Evolutionary conservation across 495 filamentous ascomycete species (phyloP).

Genomic region (Terfezia boudieri): DNA sequence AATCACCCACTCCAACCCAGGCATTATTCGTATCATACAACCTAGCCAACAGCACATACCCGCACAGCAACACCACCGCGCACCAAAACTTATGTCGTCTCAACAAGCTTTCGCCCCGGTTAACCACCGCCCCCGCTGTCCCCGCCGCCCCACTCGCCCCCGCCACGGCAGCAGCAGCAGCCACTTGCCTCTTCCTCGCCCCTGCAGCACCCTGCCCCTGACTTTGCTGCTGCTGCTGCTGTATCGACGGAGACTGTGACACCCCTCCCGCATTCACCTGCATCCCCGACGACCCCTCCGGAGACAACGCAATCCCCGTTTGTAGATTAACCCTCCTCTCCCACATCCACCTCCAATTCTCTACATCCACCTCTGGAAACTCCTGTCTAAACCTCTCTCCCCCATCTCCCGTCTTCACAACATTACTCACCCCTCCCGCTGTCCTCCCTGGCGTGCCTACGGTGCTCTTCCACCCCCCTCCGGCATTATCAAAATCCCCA

Average conservation of each 20-base stretch:
- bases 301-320: conserved; percentile 38
- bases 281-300: neutral
- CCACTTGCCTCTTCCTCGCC: neutral
- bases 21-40: conserved; percentile 36
- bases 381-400: conserved; percentile 71
- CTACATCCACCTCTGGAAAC: conserved; percentile 74
- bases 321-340: conserved; percentile 57
- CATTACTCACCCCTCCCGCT: conserved; percentile 7
- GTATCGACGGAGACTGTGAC: too few species aligned
- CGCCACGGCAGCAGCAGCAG: conserved; percentile 40
- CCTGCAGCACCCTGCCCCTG: too few species aligned
- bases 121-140: conserved; percentile 59
- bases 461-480: conserved; percentile 26
- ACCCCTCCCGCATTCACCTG: too few species aligned
- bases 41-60: conserved; percentile 59
- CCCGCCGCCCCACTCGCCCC: conserved; percentile 41
- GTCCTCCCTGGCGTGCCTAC: conserved; percentile 24
- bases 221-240: too few species aligned
- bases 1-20: neutral
- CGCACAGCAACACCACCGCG: conserved; percentile 40
- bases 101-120: conserved; percentile 59
- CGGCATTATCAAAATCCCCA: conserved; percentile 23
- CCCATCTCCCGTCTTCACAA: conserved; percentile 65
- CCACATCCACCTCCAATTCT: conserved; percentile 88
- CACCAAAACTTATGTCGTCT: conserved; percentile 53